Evolutionary conservation across 352 stramenopile genomes (phyloP).

Genomic region (Globisporangium parvum): DNA sequence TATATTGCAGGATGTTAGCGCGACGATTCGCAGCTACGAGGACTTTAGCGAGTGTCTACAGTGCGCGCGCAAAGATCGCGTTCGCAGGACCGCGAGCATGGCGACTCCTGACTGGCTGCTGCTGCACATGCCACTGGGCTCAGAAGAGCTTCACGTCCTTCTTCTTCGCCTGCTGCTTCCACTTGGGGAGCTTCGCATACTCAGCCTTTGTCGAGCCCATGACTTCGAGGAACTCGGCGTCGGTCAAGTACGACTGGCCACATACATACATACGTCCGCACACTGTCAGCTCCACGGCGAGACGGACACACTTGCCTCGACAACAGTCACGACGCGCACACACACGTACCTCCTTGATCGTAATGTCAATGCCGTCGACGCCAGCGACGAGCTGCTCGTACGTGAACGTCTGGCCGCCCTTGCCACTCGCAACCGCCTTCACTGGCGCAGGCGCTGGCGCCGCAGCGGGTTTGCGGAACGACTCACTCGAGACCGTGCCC

Average conservation of each 20-base stretch:
- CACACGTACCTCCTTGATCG: constrained; percentile 50
- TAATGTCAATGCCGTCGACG: constrained; percentile 77
- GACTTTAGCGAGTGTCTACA: no score
- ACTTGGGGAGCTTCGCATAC: constrained; percentile 69
- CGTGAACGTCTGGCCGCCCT: constrained; percentile 37
- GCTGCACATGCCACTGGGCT: constrained; percentile 15
- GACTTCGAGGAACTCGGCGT: constrained; percentile 71
- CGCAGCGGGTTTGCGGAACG: constrained; percentile 16
- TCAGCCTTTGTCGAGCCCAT: constrained; percentile 58
- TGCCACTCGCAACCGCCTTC: constrained; percentile 7
- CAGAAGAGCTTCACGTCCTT: constrained; percentile 85
- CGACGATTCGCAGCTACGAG: no score
- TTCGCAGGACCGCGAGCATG: no score
- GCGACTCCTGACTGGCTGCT: no score
- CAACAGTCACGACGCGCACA: not conserved
- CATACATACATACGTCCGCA: constrained; percentile 6
- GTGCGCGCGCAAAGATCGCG: no score
- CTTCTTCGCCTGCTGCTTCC: constrained; percentile 86
- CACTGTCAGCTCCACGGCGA: not conserved
- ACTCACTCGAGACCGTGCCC: constrained; percentile 49
- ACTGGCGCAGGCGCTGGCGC: constrained; percentile 9
- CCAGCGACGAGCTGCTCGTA: constrained; percentile 62
- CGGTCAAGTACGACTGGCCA: constrained; percentile 62
- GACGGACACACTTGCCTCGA: constrained; percentile 11
- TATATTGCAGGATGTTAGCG: no score